These are phyloP conservation scores for Candida nanaspora DNA, from an alignment of 805 yeast genomes.

Conservation along the genomic window DNA sequence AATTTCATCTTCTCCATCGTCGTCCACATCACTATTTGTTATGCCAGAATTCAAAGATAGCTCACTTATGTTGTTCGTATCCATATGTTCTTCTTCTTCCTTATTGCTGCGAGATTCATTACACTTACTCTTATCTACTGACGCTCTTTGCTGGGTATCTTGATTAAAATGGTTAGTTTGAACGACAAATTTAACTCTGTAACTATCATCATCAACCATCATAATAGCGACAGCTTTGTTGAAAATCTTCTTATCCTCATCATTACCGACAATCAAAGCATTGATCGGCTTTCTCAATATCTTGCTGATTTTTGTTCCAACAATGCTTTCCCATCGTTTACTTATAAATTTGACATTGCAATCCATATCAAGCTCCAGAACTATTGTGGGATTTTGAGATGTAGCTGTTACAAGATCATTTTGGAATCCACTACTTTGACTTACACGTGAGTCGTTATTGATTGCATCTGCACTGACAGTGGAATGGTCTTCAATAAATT, in stretches of 20 bases:
- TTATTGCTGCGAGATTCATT: background rate
- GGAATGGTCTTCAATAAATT: background rate
- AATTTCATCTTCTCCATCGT: conserved; percentile 1
- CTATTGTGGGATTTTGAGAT: conserved; percentile 65
- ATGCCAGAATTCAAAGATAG: conserved; percentile 2
- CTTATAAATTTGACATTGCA: conserved; percentile 73
- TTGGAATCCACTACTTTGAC: background rate
- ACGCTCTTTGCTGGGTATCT: background rate
- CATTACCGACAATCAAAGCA: conserved; percentile 57
- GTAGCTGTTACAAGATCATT: conserved; percentile 53
- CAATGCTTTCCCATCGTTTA: conserved; percentile 70
- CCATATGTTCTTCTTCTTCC: conserved; percentile 11
- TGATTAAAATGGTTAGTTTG: conserved; percentile 15
- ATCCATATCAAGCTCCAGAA: conserved; percentile 75
- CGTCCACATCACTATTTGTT: conserved; percentile 8
- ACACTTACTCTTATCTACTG: background rate
- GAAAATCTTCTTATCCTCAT: conserved; percentile 61
- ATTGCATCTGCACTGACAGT: conserved; percentile 3
- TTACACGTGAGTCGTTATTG: conserved; percentile 2
- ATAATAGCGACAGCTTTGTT: conserved; percentile 62
- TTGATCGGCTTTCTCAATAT: conserved; percentile 53
- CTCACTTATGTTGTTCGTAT: background rate
- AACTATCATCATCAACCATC: conserved; percentile 68
- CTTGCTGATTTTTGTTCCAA: conserved; percentile 56
- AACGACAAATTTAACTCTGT: conserved; percentile 66